Base-by-base conservation (phyloP, 208 protist genomes). In the Trypanosomatidae sp. region DNA sequence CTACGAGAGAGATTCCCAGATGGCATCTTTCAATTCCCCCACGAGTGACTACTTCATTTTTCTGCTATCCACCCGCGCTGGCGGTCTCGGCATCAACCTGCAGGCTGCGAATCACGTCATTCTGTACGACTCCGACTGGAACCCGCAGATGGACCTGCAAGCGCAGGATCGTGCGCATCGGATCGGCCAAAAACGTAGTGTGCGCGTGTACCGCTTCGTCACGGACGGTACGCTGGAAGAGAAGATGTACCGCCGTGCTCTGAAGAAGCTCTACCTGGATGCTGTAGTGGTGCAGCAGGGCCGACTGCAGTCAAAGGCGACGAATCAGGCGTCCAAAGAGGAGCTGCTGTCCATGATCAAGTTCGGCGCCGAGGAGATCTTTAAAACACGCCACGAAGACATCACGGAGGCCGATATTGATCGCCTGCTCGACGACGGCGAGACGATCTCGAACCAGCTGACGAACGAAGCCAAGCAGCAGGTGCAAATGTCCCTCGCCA, bases 111-210 rank as follows among this genome's bases (percentile, higher is more conserved):
- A 99, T 80, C 94, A 98, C 52, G 99, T 99, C 58, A 97, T 99
- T 71, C 80, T 99, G 43, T 99, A 98, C 82, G 99, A 99, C 88
- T 95, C 84, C 7, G 99, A 99, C 81, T 99, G 98, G 98, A 99
- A 99, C 83, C 96, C 96, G 60, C 97, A 99, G 87, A 98, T 98
- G 86, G 99, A 99, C 82, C 78, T 99, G 58, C 99, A 99, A 81
- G 99, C 99, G 9, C 95, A 99, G 84, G 98, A 99, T 79, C 86
- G 99, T 44, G 98, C 98, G 39, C 99, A 99, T 84, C 94, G 99
- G 71, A 99, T 99, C 77, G 98, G 99, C 36, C 99, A 99, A 80
- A 99, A 92, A 64, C 97, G 98, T 59, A 94, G 90, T 43, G 99
- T 99, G 0, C 97, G 89, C 28, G 88, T 99, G 6, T 99, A 98